These are phyloP conservation scores for Boechera retrofracta DNA, from an alignment of 345 rosid species.

Conservation along the genomic window DNA sequence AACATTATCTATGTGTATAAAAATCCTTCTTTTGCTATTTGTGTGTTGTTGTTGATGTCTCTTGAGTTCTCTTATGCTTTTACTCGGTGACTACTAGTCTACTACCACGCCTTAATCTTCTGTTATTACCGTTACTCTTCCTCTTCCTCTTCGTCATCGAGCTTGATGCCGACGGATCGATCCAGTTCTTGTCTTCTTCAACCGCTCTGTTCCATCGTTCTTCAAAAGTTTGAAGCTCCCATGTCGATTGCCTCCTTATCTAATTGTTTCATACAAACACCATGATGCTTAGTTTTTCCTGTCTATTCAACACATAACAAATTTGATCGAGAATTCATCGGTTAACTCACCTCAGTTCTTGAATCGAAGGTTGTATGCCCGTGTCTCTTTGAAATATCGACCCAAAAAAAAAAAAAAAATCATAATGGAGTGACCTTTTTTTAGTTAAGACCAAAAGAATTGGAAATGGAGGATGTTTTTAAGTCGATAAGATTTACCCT, in stretches of 20 bases:
- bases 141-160: slow-evolving; percentile 6
- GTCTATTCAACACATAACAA: not conserved
- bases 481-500: slow-evolving; percentile 15
- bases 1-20: slow-evolving; percentile 20
- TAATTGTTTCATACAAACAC: slow-evolving; percentile 43
- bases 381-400: slow-evolving; percentile 44
- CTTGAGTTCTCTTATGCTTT: slow-evolving; percentile 30
- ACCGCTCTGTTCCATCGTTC: slow-evolving; percentile 80
- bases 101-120: slow-evolving; percentile 38
- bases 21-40: slow-evolving; percentile 5
- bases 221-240: slow-evolving; percentile 79
- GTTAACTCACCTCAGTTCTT: slow-evolving; percentile 65
- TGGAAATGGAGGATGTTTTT: not conserved
- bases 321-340: not conserved
- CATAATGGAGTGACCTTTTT: slow-evolving; percentile 17
- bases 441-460: not conserved
- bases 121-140: slow-evolving; percentile 40
- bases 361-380: slow-evolving; percentile 51
- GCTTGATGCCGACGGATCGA: slow-evolving; percentile 60
- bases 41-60: slow-evolving; percentile 37
- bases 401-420: not conserved
- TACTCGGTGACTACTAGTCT: slow-evolving; percentile 19
- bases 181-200: slow-evolving; percentile 70
- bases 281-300: not conserved
- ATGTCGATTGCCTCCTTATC: slow-evolving; percentile 92